Percentiles rank a stretch among this genome's conserved stretches.
Evolutionary conservation across 371 early-diverging fungal species (phyloP).

Genomic region (Mucor saturninus): DNA sequence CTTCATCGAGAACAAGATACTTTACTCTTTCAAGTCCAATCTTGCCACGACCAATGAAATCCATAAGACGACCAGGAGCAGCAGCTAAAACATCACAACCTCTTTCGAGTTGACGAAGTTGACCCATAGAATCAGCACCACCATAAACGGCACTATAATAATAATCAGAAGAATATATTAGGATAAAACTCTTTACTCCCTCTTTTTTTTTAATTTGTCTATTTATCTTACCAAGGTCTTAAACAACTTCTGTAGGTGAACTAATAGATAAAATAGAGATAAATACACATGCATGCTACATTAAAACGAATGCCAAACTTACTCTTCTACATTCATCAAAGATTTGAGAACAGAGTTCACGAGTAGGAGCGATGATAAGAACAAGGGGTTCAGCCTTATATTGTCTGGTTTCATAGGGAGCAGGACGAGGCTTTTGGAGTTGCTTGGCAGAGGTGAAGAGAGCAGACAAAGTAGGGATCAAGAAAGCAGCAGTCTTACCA

Average conservation of each 20-base stretch:
- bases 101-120: constrained; percentile 78
- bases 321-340: constrained; percentile 54
- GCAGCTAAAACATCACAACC: constrained; percentile 97
- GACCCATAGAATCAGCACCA: constrained; percentile 86
- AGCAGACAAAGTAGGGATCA: constrained; percentile 61
- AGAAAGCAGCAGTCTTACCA: constrained; percentile 77
- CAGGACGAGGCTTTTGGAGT: constrained; percentile 27
- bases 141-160: constrained; percentile 80
- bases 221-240: constrained; percentile 47
- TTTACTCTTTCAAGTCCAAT: constrained; percentile 80
- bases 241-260: constrained; percentile 49
- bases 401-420: constrained; percentile 23
- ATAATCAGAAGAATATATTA: not conserved
- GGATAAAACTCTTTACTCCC: not conserved
- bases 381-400: constrained; percentile 50
- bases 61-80: constrained; percentile 97
- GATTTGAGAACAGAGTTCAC: constrained; percentile 53
- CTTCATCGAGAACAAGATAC: constrained; percentile 97
- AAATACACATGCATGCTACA: not conserved
- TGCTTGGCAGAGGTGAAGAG: constrained; percentile 39
- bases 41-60: constrained; percentile 84
- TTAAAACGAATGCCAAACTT: constrained; percentile 12
- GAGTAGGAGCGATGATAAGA: constrained; percentile 51
- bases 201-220: not conserved
- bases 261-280: constrained; percentile 21